Percentiles rank a stretch among this genome's conserved stretches.
These are phyloP conservation scores for Thymus mandschuricus DNA, from an alignment of 257 asterid genomes.

Conservation along the genomic window DNA sequence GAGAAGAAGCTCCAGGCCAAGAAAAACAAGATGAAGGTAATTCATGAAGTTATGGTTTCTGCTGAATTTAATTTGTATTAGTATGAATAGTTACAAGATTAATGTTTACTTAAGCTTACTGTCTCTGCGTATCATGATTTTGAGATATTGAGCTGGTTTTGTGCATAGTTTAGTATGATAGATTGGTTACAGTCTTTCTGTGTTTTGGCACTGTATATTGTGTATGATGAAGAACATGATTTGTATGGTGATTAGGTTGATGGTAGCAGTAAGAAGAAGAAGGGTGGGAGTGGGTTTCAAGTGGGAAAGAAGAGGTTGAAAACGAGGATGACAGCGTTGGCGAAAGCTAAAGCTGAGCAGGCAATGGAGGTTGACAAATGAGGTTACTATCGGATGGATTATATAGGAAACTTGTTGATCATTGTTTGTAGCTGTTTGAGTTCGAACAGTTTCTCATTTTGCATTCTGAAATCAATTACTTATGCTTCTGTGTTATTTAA, in stretches of 20 bases:
- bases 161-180: background rate
- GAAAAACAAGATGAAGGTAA: slow-evolving; percentile 95
- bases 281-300: slow-evolving; percentile 69
- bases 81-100: slow-evolving; percentile 3
- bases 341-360: slow-evolving; percentile 97
- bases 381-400: slow-evolving; percentile 34
- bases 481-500: slow-evolving; percentile 6
- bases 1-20: slow-evolving; percentile 80
- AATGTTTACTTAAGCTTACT: background rate
- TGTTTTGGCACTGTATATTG: background rate
- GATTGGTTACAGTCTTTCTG: background rate
- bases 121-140: background rate
- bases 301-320: slow-evolving; percentile 96
- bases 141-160: background rate
- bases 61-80: background rate
- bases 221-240: background rate
- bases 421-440: slow-evolving; percentile 15
- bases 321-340: slow-evolving; percentile 79
- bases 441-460: background rate
- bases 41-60: background rate
- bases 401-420: background rate
- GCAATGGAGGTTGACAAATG: slow-evolving; percentile 94
- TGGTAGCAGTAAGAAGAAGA: slow-evolving; percentile 77
- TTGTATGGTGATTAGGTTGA: slow-evolving; percentile 67
- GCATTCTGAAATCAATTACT: background rate